Evolutionary conservation across 1,284 basidiomycete species (phyloP), one percentile per base, ranked within the genome.

Genomic region (Rhodotorula sp.): DNA sequence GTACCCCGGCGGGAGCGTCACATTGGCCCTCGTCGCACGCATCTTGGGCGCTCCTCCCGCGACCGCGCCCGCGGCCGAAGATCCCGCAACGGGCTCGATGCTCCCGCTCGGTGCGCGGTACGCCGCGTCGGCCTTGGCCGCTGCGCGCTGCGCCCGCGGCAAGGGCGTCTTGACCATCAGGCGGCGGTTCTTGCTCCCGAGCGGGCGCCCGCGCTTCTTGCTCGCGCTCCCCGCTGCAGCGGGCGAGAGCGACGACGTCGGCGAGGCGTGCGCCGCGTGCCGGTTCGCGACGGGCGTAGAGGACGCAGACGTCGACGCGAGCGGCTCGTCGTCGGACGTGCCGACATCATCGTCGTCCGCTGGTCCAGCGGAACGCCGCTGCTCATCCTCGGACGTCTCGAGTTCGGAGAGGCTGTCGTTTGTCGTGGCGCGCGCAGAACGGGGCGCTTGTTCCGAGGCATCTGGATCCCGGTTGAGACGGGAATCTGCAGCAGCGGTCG

Each of bases 1-100:
- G 48, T 74, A 71, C 9, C 72, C 69, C 19, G 72, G 69, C 9
- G 72, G 69, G 2, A 73, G 55, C 7, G 72, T 73, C 17, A 73
- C 72, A 19, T 63, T 73, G 2, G 72, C 72, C 14, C 72, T 25
- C 9, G 72, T 73, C 41, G 72, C 72, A 1, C 72, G 61, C 14
- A 17, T 13, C 16, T 17, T 34, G 7, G 53, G 27, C 16, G 27
- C 25, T 7, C 16, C 27, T 16, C 27, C 53, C 48, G 48, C 48
- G 45, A 14, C 44, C 23, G 50, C 21, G 23, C n/a, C 19, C 27
- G 46, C 23, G 16, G 34, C 57, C 17, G 64, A 50, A 58, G 56
- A 44, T n/a, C 14, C 52, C 25, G n/a, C 27, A 41, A 48, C 54
- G 42, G 17, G 41, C 48, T 19, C 45, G 16, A 34, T 27, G 46